Evolutionary conservation across 345 rosid species (phyloP), one percentile per base, ranked within the genome.

Genomic region (Acer negundo): DNA sequence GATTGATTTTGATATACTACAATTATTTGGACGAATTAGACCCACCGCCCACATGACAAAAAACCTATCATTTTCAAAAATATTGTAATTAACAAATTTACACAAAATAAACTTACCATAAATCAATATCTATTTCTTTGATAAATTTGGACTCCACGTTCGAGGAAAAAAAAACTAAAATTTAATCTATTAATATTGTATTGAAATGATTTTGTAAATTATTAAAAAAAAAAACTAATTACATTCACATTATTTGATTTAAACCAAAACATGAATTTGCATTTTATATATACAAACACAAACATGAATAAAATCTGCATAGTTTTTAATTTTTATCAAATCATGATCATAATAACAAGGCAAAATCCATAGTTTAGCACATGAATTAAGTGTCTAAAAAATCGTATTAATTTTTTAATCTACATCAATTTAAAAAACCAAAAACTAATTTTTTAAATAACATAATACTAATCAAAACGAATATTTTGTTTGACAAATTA

Each of bases 301-400:
- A 15, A 56, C 62, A 56, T 56, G 46, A 42, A 4, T 42, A 7
- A 42, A 42, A 7, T 7, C 26, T 59, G 5, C 12, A 59, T 59
- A 22, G 2, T 59, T 59, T 58, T 59, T n/a, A 59, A 0, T 59
- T 59, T 58, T 59, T n/a, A 59, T 59, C 10, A 59, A 59, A 20
- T 59, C 26, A 20, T 7, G 23, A 20, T 56, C 20, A 42, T 10
- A 9, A 10, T 20, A 59, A 7, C 11, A 59, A 10, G 63, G 20
- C 63, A 59, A 59, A 59, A 59, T 59, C 63, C 63, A 20, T 59
- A 24, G 63, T 59, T 59, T n/a, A 59, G 26, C 63, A 59, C 63
- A 59, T 59, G 63, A 59, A 59, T 59, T 59, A 59, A 59, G 63
- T 59, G 63, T 2, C 10, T 59, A 19, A 59, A 59, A 59, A 6